Evolutionary conservation across 2,329 filamentous ascomycete genomes (phyloP).

Genomic region (Epichloe baconii): DNA sequence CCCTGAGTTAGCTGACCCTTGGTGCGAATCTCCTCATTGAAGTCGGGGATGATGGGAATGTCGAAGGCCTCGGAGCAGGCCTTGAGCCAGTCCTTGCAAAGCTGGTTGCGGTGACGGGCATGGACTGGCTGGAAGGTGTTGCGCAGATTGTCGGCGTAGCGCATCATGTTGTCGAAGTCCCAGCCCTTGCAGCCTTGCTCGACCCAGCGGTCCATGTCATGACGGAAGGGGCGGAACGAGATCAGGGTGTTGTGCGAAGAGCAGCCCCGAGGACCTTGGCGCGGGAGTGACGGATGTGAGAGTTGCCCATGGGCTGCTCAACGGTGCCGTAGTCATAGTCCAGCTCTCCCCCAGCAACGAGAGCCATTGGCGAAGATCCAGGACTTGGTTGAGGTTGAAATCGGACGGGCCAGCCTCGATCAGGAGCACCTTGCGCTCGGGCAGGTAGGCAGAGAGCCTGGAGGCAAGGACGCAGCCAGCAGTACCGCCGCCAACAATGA

Average conservation of each 20-base stretch:
- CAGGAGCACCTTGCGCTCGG: constrained; percentile 66
- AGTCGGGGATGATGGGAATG: constrained; percentile 73
- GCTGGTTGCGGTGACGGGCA: constrained; percentile 71
- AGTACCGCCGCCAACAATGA: constrained; percentile 75
- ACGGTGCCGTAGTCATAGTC: constrained; percentile 87
- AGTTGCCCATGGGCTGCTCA: constrained; percentile 86
- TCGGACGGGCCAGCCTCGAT: constrained; percentile 86
- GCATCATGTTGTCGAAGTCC: constrained; percentile 75
- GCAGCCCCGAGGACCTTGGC: constrained; percentile 89
- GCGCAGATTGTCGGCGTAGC: constrained; percentile 68
- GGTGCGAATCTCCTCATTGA: constrained; percentile 70
- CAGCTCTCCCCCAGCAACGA: constrained; percentile 68
- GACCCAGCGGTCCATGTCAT: constrained; percentile 78
- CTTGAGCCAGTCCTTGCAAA: constrained; percentile 81
- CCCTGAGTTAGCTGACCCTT: constrained; percentile 61
- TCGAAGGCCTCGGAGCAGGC: constrained; percentile 66
- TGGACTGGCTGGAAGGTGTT: constrained; percentile 89
- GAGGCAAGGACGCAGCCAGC: constrained; percentile 76
- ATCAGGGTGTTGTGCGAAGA: constrained; percentile 91
- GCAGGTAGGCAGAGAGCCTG: constrained; percentile 69
- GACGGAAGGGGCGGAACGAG: constrained; percentile 81
- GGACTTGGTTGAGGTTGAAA: constrained; percentile 74
- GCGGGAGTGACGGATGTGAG: constrained; percentile 79
- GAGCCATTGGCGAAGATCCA: constrained; percentile 80
- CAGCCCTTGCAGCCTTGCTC: constrained; percentile 70